These are phyloP conservation scores for Chenopodium quinoa DNA, from an alignment of 148 eudicot species.

Conservation along the genomic window DNA sequence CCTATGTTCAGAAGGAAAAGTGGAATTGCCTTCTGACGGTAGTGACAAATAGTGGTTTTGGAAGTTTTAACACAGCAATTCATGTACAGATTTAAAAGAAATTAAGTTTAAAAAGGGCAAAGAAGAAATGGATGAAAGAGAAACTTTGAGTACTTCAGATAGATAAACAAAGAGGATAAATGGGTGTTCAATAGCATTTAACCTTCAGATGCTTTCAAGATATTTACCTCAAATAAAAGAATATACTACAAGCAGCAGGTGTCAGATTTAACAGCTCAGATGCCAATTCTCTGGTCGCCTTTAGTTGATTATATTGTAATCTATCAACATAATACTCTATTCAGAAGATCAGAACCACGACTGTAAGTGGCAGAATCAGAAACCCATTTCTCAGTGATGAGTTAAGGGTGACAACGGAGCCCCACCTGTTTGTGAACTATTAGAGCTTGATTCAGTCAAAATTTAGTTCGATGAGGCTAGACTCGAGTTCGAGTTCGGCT, in stretches of 20 bases:
- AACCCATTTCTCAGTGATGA: background rate
- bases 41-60: background rate
- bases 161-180: background rate
- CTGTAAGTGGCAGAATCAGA: background rate
- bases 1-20: background rate
- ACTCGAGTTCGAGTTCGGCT: no score
- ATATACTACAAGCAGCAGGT: background rate
- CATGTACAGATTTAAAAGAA: background rate
- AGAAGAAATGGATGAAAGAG: background rate
- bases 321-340: background rate
- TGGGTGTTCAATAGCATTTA: background rate
- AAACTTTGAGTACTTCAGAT: no score
- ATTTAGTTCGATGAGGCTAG: no score
- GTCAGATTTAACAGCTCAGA: background rate
- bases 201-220: background rate
- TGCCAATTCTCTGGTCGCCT: background rate
- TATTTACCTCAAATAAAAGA: background rate
- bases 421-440: no score
- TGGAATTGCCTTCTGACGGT: background rate
- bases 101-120: background rate
- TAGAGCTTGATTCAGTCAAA: no score
- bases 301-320: background rate
- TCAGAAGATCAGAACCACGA: background rate
- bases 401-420: background rate
- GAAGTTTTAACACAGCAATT: background rate